Evolutionary conservation across 2,329 filamentous ascomycete species (phyloP), one percentile per base, ranked within the genome.

Genomic region (Eutypella sp.): DNA sequence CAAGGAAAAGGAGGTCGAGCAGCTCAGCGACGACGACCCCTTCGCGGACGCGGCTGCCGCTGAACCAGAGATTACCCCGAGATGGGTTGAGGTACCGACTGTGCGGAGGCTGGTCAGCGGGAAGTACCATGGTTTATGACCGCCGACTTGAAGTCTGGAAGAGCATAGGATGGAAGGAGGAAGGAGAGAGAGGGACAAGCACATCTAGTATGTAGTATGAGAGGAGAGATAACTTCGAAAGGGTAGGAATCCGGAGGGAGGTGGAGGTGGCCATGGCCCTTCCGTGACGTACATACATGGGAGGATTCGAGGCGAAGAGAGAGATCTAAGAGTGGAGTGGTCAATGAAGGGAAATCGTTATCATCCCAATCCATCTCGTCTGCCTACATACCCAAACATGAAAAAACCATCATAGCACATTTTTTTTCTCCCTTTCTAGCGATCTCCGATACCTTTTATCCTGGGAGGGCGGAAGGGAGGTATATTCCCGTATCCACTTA

Each of bases 61-160:
- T 5, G 57, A 57, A 22, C 57, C 57, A 39, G 19, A n/a, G 36
- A 39, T 8, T 15, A n/a, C 29, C 11, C 29, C 29, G 23, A 62
- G 56, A 39, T 95, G 89, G 89, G 76, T 77, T 23, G 78, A 82
- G 34, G 77, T 95, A 31, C 79, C 81, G 10, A 73, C 78, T 5
- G 69, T 75, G 44, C 80, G 79, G 65, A 91, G 84, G 68, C 64
- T 93, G 53, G 75, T 87, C 20, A 84, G 81, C 60, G 89, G 88
- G 40, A 87, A 84, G 67, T 95, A 93, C 64, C 80, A 87, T 57
- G 79, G 80, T 22, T 72, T 63, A 46, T 69, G 33, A 41, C 18
- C 7, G 11, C 34, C 18, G 18, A 37, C 16, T 11, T 11, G 3
- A 19, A n/a, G n/a, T n/a, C n/a, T n/a, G n/a, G n/a, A n/a, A n/a